phyloP scores from a whole-genome alignment of 345 rosid species.

The Rhodamnia rubescens region DNA sequence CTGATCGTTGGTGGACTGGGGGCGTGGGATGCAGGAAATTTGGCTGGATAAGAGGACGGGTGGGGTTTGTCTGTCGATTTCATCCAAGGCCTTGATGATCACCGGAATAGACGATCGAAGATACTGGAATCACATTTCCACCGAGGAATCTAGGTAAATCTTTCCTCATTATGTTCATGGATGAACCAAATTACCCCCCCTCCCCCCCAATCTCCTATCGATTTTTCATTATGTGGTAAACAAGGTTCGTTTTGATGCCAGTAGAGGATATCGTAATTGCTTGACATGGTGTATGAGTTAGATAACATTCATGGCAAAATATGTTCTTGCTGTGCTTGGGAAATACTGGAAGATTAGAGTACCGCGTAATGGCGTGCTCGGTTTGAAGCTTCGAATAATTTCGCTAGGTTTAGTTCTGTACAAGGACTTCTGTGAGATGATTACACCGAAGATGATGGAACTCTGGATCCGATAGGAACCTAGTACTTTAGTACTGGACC shows the following conservation, averaged over 20 bases:
- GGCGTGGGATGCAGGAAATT: conserved; percentile 25
- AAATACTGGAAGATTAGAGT: background rate
- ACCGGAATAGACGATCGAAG: conserved; percentile 17
- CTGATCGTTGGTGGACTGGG: background rate
- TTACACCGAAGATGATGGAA: background rate
- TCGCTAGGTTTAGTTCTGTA: background rate
- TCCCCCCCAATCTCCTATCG: background rate
- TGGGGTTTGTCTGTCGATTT: conserved; percentile 14
- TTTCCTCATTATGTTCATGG: background rate
- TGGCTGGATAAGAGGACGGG: conserved; percentile 29
- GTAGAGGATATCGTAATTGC: background rate
- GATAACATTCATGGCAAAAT: background rate
- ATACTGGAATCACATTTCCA: conserved; percentile 14
- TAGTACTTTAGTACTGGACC: background rate
- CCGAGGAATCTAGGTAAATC: conserved; percentile 17
- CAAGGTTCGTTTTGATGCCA: background rate
- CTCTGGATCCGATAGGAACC: background rate
- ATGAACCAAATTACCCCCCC: too few species aligned
- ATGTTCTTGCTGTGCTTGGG: background rate
- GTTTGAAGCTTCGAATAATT: background rate
- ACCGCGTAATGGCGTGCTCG: background rate
- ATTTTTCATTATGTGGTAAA: background rate
- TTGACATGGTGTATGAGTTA: background rate
- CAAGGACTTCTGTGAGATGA: background rate
- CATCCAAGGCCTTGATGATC: conserved; percentile 8